Base-by-base conservation (phyloP, 2,329 filamentous ascomycete species). In the Pseudocercospora crystallina region DNA sequence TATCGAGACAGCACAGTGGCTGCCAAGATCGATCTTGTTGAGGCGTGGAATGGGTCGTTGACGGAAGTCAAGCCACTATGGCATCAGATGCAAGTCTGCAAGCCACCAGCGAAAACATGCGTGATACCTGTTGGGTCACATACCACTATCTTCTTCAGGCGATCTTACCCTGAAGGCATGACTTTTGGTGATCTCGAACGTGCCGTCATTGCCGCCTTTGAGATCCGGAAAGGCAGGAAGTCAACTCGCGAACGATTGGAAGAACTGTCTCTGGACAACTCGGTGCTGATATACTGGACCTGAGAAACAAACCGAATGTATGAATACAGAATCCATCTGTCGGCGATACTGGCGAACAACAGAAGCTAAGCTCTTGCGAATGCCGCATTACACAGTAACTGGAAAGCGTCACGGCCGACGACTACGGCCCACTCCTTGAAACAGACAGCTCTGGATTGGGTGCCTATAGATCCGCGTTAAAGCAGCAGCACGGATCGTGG, bases 201-300 rank as follows among this genome's bases (percentile, higher is more conserved):
- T 5, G 56, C 58, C 9, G 43, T 60, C 5, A 54, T 60, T 30
- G 51, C 58, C 30, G 58, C 58, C 10, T 58, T 53, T 15, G 49
- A 60, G 26, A 50, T 60, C 7, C 30, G 56, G 12, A 58, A 59
- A 29, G 58, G 56, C 1, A 26, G 53, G 15, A 43, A 39, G 26
- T 51, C 51, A 1, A 47, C 39, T 14, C 43, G 37, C 8, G 58
- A 60, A 40, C 43, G 56, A 14, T 39, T 60, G 8, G 44, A 55
- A 32, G 51, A 57, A 36, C 49, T 60, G 17, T 55, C 53, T 2
- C 38, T 53, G 10, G 47, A 54, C 41, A 60, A 53, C 30, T 52
- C 53, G 4, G 58, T 59, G n/a, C 36, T 60, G 14, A 57, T 59
- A 5, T 60, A 60, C 38, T 60, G 58, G 58, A 43, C 43, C 15